Evolutionary conservation across 2,329 filamentous ascomycete species (phyloP), one percentile per base, ranked within the genome.

Genomic region (Fusarium luffae): DNA sequence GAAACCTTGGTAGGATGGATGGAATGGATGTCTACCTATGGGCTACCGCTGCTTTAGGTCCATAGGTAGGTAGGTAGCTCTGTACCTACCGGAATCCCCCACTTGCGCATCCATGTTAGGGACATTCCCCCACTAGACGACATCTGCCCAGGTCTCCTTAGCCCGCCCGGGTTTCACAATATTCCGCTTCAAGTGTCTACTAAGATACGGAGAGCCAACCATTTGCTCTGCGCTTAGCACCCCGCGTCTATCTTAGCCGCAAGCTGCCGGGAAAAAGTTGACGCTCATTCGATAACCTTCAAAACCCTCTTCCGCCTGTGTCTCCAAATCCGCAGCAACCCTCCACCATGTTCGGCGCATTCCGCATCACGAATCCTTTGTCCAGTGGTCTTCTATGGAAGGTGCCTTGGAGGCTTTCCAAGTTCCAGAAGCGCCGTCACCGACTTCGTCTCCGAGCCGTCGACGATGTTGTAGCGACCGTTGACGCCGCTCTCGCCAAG

Each of bases 351-450:
- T 95, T 94, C 80, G 92, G 92, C 77, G 86, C 91, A 73, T 93
- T 97, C 84, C 92, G 91, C 83, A 85, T 92, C 74, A 94, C 93
- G 46, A 92, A 89, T 70, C 85, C 92, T 63, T 85, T 97, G 25
- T 90, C 89, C 59, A 88, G 92, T 69, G 94, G 94, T 81, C 90
- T 97, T 57, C 85, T 97, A 74, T 97, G 94, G 96, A 99, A 99
- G 89, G 94, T 92, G 76, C 96, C 96, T 74, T 99, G 94, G 94
- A 91, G 96, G 67, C 89, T 99, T 77, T 99, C 96, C 63, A 86
- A 89, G 73, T 93, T 93, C 79, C 94, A 97, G 82, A 98, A 98
- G 82, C 88, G 90, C 70, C 91, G 94, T 58, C 94, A 98, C 76
- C 89, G 94, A 70, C 86, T 90, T 79, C 92, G 94, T 48, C 86